phyloP scores from a whole-genome alignment of 1,284 basidiomycete genomes.

The Apiotrichum brassicae region DNA sequence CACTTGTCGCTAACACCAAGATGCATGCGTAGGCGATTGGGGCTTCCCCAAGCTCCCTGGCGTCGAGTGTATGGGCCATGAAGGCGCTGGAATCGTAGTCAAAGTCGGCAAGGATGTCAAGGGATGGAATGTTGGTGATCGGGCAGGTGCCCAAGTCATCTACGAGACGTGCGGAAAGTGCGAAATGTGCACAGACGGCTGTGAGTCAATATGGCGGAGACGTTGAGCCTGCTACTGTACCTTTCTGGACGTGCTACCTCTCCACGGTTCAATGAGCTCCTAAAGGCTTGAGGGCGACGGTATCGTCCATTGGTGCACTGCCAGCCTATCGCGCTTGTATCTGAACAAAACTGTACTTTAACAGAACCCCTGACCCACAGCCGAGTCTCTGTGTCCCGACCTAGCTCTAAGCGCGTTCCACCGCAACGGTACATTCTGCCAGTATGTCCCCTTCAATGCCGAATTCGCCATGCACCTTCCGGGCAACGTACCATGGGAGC shows the following conservation, averaged over 20 bases:
- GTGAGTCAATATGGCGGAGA: conserved; percentile 2
- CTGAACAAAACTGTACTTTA: no score
- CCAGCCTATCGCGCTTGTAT: no score
- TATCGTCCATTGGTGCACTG: no score
- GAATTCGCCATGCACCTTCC: conserved; percentile 10
- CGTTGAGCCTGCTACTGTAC: no score
- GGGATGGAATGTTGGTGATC: conserved; percentile 15
- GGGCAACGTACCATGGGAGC: conserved; percentile 12
- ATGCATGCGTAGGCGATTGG: conserved; percentile 14
- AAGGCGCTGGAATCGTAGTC: conserved; percentile 16
- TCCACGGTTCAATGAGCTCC: no score
- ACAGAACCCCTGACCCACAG: no score
- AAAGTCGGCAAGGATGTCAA: conserved; percentile 13
- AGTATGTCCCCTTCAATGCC: conserved; percentile 9
- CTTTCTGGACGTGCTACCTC: no score
- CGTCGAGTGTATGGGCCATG: conserved; percentile 18
- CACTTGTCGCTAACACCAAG: neutral
- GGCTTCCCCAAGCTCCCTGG: neutral
- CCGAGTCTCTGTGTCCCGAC: no score
- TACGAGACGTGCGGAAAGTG: conserved; percentile 12
- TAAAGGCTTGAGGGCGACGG: no score
- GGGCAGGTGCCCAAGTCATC: conserved; percentile 12
- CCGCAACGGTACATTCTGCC: conserved; percentile 16
- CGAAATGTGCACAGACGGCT: conserved; percentile 12
- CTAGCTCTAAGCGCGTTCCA: neutral